Evolutionary conservation across 306 rosid species (phyloP), one percentile per base, ranked within the genome.

Genomic region (Vigna trinervia): DNA sequence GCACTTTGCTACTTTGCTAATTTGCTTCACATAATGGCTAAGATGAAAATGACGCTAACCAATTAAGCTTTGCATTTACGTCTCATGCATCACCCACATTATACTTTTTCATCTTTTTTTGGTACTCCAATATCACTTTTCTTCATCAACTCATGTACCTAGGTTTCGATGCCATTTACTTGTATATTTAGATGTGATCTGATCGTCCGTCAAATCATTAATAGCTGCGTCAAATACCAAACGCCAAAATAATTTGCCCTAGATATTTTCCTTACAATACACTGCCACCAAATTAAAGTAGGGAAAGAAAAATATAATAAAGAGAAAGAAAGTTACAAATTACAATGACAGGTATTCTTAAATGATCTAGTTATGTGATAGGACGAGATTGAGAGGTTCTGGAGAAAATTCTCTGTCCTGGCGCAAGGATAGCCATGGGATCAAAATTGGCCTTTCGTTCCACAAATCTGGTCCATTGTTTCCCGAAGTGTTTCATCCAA

Each of bases 371-470:
- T 62, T 63, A 63, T 63, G 28, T 63, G 69, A 63, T 36, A 34
- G 48, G 36, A 36, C 0, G 15, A 63, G 69, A 15, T 38, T n/a
- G 69, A 38, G 69, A 38, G 50, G 26, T 63, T 63, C 69, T 63
- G 9, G 69, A 38, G 69, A 63, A 63, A 36, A 63, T 63, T 36
- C 19, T 38, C 50, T 63, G 69, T 10, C 69, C 69, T 38, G 69
- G 69, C 4, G 69, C 69, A 38, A 63, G 69, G 69, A 63, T 63
- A 63, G 69, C 69, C 69, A 63, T 36, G 28, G 69, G 69, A 36
- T 63, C 69, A 63, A 63, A 63, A 63, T 8, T 63, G 69, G 48
- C 28, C 19, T 63, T 63, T 38, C 69, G 5, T 7, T 63, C 69
- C 50, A 38, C 0, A 63, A 63, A 63, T 63, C 69, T 63, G 8